phyloP scores from a whole-genome alignment of 306 rosid genomes.

The Vachellia pachyceras region DNA sequence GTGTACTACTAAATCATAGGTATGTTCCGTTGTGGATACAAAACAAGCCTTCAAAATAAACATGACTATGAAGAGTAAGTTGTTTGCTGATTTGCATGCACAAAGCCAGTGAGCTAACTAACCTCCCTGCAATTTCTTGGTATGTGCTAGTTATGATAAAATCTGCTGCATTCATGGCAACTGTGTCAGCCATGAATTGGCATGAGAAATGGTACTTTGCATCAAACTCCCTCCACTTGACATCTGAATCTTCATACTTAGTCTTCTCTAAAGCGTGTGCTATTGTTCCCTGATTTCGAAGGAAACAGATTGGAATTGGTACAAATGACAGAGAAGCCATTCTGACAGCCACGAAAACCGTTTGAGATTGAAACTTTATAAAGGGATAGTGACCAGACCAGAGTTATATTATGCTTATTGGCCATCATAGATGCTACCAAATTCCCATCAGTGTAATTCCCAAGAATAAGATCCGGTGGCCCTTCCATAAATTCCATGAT shows the following conservation, averaged over 20 bases:
- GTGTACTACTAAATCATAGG: too few species aligned
- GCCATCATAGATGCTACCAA: slow-evolving; percentile 89
- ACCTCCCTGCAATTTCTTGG: slow-evolving; percentile 97
- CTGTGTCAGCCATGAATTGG: slow-evolving; percentile 83
- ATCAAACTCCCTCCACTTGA: slow-evolving; percentile 88
- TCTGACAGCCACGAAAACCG: slow-evolving; percentile 7
- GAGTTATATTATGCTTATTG: slow-evolving; percentile 76
- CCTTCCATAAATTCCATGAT: slow-evolving; percentile 71
- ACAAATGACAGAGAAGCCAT: slow-evolving; percentile 24
- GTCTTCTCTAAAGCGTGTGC: slow-evolving; percentile 97
- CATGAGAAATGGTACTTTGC: slow-evolving; percentile 91
- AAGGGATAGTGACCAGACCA: slow-evolving; percentile 60
- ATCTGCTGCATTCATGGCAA: slow-evolving; percentile 92
- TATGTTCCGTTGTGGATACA: neutral
- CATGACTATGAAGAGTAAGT: neutral
- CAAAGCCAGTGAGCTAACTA: slow-evolving; percentile 39
- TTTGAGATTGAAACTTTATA: slow-evolving; percentile 17
- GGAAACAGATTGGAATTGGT: slow-evolving; percentile 13
- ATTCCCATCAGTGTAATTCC: slow-evolving; percentile 93
- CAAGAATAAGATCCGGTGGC: slow-evolving; percentile 82
- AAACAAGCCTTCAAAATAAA: neutral
- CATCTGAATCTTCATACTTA: slow-evolving; percentile 90
- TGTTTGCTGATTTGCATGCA: neutral
- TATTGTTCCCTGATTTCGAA: slow-evolving; percentile 71
- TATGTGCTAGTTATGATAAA: slow-evolving; percentile 87